Conservation (phyloP, 2,329 filamentous ascomycete species). For the Sarocladium brachiariae region DNA sequence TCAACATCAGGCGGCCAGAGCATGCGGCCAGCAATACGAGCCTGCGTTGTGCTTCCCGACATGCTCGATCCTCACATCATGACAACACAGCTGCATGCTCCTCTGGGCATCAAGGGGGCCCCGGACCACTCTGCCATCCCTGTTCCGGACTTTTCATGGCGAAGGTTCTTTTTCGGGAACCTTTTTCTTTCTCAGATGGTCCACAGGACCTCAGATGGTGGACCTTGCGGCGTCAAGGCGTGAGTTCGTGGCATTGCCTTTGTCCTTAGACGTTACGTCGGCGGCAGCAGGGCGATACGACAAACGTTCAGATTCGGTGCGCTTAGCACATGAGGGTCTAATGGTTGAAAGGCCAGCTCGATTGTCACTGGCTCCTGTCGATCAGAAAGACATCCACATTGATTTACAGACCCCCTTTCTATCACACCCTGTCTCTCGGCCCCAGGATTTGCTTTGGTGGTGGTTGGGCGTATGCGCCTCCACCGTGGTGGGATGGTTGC, state of each 20-base stretch:
- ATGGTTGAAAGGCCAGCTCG: too few species aligned
- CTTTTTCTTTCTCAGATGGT: constrained; percentile 1
- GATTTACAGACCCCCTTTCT: too few species aligned
- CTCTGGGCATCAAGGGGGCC: background rate
- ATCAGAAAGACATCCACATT: too few species aligned
- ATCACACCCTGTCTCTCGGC: too few species aligned
- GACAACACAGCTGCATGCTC: constrained; percentile 1
- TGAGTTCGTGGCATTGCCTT: background rate
- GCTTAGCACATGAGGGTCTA: too few species aligned
- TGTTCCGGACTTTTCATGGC: constrained; percentile 1
- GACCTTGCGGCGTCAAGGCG: constrained; percentile 3
- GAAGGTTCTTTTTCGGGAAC: background rate
- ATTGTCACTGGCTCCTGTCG: too few species aligned
- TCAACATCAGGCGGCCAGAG: background rate
- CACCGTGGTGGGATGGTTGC: background rate
- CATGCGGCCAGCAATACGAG: constrained; percentile 8
- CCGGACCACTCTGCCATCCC: constrained; percentile 4
- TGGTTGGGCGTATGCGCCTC: background rate
- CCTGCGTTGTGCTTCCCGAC: constrained; percentile 6
- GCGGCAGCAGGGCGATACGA: constrained; percentile 3
- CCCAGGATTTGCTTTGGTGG: too few species aligned
- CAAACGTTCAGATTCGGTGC: background rate
- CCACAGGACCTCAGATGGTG: background rate
- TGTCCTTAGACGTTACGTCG: constrained; percentile 2
- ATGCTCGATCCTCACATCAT: constrained; percentile 2